Base-by-base conservation (phyloP, 768 basidiomycete species). In the Tulasnella sp. region DNA sequence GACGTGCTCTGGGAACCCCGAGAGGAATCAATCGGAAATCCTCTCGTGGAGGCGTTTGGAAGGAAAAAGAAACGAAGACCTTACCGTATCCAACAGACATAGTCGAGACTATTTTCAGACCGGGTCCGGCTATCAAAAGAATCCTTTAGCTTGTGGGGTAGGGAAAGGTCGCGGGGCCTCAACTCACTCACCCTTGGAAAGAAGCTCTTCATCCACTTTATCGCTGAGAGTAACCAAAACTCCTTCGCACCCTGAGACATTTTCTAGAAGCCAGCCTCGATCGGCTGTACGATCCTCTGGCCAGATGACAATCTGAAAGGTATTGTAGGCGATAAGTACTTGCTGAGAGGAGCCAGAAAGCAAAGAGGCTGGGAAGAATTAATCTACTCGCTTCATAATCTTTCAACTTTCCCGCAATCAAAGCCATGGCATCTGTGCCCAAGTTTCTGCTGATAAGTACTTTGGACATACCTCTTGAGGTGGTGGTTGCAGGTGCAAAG, bases 41-140 rank as follows among this genome's bases (percentile, higher is more conserved):
- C 18, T 46, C 12, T 46, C 80, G 20, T 11, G 42, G 7, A 44
- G 44, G 7, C 20, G 31, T 1, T 37, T 40, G 20, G 41, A 7
- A 54, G 20, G 80, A 28, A 48, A 3, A 48, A 72, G 44, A 80
- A 48, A 58, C 24, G 18, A 20, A 31, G 60, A 31, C 82, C 89
- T 79, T 80, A 94, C 95, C 94, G 84, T 93, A 94, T 72, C 95
- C 96, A 28, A 96, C 95, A 24, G 95, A 96, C 92, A 97, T 94
- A 0, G 97, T 98, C 0, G 96, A 97, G 3, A 98, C 90, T n/a
- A 94, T 92, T 69, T 90, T 90, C 12, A 99, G 88, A 75, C 85
- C 88, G 0, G 93, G 87, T 4, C 96, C 96, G 82, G 95, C 95
- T 93, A 82, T 2, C 72, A 73, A 41, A 16, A 60, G 80, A n/a